phyloP scores from a whole-genome alignment of 768 basidiomycete species.

The Filobasidium floriforme region DNA sequence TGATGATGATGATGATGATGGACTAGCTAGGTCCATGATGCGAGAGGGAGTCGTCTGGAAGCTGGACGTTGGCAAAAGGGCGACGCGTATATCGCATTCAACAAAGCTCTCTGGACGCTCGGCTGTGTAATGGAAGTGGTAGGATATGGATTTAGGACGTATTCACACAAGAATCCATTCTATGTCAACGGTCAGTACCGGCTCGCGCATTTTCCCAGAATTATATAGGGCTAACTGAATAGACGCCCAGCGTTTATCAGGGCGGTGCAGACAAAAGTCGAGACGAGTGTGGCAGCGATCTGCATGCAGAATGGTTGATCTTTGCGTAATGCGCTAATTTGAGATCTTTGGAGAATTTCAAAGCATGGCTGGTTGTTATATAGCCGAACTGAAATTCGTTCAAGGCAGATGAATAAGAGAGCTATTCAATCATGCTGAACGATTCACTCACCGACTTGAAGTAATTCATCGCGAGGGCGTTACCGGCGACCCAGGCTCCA shows the following conservation, averaged over 20 bases:
- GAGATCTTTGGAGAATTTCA: slow-evolving; percentile 64
- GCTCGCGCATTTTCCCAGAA: too few species aligned
- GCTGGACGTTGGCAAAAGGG: too few species aligned
- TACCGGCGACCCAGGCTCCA: slow-evolving; percentile 44
- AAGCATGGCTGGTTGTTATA: slow-evolving; percentile 58
- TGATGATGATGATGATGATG: too few species aligned
- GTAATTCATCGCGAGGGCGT: slow-evolving; percentile 34
- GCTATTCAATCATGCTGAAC: too few species aligned
- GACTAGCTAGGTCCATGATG: too few species aligned
- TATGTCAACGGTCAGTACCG: slow-evolving; percentile 18
- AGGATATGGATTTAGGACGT: slow-evolving; percentile 39
- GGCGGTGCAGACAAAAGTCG: slow-evolving; percentile 35
- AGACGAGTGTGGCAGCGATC: slow-evolving; percentile 42
- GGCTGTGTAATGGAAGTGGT: slow-evolving; percentile 41
- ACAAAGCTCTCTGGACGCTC: slow-evolving; percentile 31
- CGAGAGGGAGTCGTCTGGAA: too few species aligned
- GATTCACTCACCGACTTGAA: slow-evolving; percentile 26
- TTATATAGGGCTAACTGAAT: too few species aligned
- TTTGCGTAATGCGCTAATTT: slow-evolving; percentile 66
- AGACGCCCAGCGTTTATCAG: slow-evolving; percentile 28
- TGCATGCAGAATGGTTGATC: slow-evolving; percentile 67
- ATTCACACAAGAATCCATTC: slow-evolving; percentile 34
- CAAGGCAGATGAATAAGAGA: not conserved
- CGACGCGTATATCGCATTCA: too few species aligned
- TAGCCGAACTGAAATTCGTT: slow-evolving; percentile 50